Evolutionary conservation across 345 rosid genomes (phyloP).

Genomic region (Chamaenerion angustifolium): DNA sequence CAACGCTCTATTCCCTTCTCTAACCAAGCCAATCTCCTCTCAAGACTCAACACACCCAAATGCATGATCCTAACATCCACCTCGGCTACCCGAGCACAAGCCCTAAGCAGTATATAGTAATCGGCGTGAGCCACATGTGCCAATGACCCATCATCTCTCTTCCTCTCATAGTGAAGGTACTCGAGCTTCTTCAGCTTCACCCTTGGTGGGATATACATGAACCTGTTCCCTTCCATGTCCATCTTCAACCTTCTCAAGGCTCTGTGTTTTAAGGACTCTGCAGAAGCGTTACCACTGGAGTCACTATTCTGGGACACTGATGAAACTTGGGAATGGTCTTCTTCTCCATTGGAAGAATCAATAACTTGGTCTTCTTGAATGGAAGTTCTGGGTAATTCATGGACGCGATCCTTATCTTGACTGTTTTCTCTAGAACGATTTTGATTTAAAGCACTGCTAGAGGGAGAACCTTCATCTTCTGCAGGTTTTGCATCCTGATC

Average conservation of each 20-base stretch:
- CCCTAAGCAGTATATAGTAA: conserved; percentile 60
- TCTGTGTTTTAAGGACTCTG: conserved; percentile 12
- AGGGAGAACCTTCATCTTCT: no score
- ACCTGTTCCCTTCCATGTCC: conserved; percentile 63
- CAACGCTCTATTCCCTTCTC: conserved; percentile 48
- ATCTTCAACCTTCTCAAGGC: conserved; percentile 31
- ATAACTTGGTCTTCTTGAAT: conserved; percentile 1
- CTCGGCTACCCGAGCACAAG: conserved; percentile 47
- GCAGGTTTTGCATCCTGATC: no score
- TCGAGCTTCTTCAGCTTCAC: conserved; percentile 37
- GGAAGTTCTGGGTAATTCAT: no score
- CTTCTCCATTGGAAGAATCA: conserved; percentile 4
- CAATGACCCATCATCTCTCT: conserved; percentile 36
- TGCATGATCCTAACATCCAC: conserved; percentile 59
- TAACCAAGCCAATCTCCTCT: conserved; percentile 70
- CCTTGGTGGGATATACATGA: conserved; percentile 63
- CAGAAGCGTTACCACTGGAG: not conserved
- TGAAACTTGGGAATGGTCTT: conserved; percentile 10
- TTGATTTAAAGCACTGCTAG: no score
- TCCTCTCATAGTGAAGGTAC: conserved; percentile 56
- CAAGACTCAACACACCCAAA: conserved; percentile 47
- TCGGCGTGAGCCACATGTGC: conserved; percentile 62
- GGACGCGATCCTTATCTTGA: not conserved
- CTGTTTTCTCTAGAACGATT: conserved; percentile 6
- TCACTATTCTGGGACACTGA: conserved; percentile 9